Conservation (phyloP, 148 eudicot species). For the Persicaria maculosa region DNA sequence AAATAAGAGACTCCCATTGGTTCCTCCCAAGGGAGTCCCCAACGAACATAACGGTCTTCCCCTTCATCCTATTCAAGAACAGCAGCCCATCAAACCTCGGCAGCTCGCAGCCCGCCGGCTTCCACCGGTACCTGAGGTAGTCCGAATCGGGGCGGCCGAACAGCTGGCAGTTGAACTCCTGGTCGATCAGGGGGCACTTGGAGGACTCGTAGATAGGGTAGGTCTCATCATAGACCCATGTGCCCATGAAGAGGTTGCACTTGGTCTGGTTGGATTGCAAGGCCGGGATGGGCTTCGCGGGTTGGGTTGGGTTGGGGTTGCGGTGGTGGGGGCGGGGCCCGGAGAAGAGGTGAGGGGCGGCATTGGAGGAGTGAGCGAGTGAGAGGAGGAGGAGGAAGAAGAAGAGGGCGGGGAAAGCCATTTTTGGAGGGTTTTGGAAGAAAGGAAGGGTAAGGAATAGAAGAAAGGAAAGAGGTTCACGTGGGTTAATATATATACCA, state of each 20-base stretch:
- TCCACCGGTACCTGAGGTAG: constrained; percentile 82
- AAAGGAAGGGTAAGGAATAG: background rate
- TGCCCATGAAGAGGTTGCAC: constrained; percentile 64
- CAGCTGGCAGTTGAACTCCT: constrained; percentile 67
- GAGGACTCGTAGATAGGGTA: constrained; percentile 54
- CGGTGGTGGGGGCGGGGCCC: background rate
- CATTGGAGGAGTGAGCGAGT: background rate
- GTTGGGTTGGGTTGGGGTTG: background rate
- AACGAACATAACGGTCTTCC: constrained; percentile 82
- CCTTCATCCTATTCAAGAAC: constrained; percentile 53
- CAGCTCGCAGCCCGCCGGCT: constrained; percentile 53
- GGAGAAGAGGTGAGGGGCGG: constrained; percentile 3
- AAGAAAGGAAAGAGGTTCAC: background rate
- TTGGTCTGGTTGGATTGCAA: constrained; percentile 28
- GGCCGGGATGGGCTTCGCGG: background rate
- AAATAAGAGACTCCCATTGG: constrained; percentile 96
- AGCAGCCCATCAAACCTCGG: constrained; percentile 62
- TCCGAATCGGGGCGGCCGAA: constrained; percentile 82
- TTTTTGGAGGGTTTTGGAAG: background rate
- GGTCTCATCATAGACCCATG: constrained; percentile 63
- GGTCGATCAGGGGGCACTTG: constrained; percentile 67
- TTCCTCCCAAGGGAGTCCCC: constrained; percentile 87
- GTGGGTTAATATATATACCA: too few species aligned
- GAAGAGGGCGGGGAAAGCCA: background rate
- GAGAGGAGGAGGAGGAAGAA: background rate